Conservation (phyloP, 129 eudicot species). For the Flaveria sonorensis region DNA sequence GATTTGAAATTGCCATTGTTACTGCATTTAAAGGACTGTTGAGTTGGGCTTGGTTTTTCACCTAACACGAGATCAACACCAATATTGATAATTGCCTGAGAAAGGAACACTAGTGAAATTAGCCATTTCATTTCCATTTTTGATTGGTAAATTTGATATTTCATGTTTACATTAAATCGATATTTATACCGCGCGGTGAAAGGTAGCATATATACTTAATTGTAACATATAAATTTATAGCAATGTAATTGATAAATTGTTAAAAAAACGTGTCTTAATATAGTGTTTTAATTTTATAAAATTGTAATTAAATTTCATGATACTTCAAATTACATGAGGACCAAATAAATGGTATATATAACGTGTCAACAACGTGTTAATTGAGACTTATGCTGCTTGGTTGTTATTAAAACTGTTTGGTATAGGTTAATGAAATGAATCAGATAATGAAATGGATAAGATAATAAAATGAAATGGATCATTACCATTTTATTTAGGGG, state of each 20-base stretch:
- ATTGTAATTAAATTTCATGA: too few relatives aligned
- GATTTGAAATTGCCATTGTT: background rate
- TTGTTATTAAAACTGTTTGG: too few relatives aligned
- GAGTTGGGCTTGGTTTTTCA: background rate
- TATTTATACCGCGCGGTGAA: background rate
- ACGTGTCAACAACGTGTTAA: too few relatives aligned
- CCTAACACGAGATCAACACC: background rate
- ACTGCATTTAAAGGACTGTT: background rate
- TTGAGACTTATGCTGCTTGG: too few relatives aligned
- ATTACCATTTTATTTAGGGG: too few relatives aligned
- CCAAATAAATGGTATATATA: too few relatives aligned
- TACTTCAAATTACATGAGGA: too few relatives aligned
- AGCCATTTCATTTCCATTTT: background rate
- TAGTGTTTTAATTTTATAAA: background rate
- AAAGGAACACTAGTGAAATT: background rate
- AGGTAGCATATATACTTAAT: background rate
- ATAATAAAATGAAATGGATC: too few relatives aligned
- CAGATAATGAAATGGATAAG: too few relatives aligned
- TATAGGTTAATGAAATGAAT: too few relatives aligned
- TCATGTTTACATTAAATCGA: background rate
- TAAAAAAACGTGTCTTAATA: background rate
- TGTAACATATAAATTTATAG: too few relatives aligned
- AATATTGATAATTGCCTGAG: background rate
- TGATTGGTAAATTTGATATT: background rate
- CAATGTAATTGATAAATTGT: too few relatives aligned